A percentile compares a stretch with the other conserved stretches of the same genome.
phyloP scores from a whole-genome alignment of 2,329 filamentous ascomycete species.

The Alternaria alternata region DNA sequence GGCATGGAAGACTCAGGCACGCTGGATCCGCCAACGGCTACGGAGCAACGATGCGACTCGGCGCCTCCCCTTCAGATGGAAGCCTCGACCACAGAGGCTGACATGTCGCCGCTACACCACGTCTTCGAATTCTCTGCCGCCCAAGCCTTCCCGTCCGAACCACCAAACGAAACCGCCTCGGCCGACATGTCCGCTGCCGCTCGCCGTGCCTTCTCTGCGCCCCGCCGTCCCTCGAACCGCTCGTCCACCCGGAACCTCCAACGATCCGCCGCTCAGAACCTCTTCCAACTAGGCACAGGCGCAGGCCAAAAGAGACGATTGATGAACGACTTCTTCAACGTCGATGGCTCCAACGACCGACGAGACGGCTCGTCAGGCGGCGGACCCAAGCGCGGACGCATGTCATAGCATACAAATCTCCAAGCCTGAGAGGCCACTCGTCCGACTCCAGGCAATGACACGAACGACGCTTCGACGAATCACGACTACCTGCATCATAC shows the following conservation, averaged over 20 bases:
- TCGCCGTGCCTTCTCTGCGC: conserved; percentile 43
- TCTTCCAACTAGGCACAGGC: conserved; percentile 64
- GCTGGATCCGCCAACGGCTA: conserved; percentile 28
- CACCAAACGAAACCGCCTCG: conserved; percentile 45
- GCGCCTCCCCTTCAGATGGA: conserved; percentile 52
- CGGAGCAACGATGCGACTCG: conserved; percentile 38
- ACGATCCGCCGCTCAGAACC: conserved; percentile 45
- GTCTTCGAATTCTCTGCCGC: conserved; percentile 74
- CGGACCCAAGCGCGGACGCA: conserved; percentile 51
- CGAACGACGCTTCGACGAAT: conserved; percentile 19
- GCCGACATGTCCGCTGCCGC: conserved; percentile 40
- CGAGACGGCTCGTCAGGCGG: conserved; percentile 61
- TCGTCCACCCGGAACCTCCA: conserved; percentile 40
- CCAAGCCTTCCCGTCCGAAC: conserved; percentile 63
- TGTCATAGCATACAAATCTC: conserved; percentile 32
- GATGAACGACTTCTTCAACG: conserved; percentile 77
- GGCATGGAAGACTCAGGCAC: conserved; percentile 52
- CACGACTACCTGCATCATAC: conserved; percentile 31
- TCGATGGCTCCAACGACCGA: conserved; percentile 67
- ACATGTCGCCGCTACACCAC: conserved; percentile 42
- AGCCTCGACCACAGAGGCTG: conserved; percentile 38
- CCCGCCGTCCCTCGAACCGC: conserved; percentile 50
- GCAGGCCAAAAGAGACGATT: conserved; percentile 77
- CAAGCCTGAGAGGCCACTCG: not conserved
- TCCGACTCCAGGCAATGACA: conserved; percentile 7